phyloP scores from a whole-genome alignment of 148 eudicot species.

The Rhododendron ferrugineum region DNA sequence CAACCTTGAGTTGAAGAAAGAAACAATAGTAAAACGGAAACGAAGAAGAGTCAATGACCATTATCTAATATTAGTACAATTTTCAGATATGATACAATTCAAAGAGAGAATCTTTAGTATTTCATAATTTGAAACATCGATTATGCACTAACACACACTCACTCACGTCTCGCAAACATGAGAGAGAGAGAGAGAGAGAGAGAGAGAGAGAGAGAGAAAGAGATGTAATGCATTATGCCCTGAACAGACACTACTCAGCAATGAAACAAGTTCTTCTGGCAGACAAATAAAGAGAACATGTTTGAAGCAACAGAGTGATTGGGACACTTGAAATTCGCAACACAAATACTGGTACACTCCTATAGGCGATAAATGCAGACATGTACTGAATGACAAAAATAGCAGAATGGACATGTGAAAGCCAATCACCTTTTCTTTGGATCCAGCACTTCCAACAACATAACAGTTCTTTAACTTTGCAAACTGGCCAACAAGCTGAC shows the following conservation, averaged over 20 bases:
- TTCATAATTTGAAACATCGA: too few relatives aligned
- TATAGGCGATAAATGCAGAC: neutral
- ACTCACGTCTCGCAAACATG: too few relatives aligned
- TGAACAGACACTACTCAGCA: neutral
- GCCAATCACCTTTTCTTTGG: neutral
- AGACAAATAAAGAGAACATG: neutral
- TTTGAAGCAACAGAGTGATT: neutral
- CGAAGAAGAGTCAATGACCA: neutral
- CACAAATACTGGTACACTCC: neutral
- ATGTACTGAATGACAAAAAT: neutral
- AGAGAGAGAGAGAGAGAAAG: neutral
- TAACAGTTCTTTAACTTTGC: neutral
- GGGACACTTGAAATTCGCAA: neutral
- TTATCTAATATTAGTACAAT: neutral
- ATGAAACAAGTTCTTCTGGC: neutral
- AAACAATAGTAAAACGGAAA: neutral
- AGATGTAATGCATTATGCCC: neutral
- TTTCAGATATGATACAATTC: neutral
- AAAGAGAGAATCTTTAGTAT: neutral
- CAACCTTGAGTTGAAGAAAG: slow-evolving; percentile 19
- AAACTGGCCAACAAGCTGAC: slow-evolving; percentile 2
- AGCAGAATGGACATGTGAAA: neutral
- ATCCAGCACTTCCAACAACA: neutral
- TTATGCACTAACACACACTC: too few relatives aligned
- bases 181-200: neutral